Evolutionary conservation across 1,284 basidiomycete genomes (phyloP).

Genomic region (Leccinum pseudoinsigne): DNA sequence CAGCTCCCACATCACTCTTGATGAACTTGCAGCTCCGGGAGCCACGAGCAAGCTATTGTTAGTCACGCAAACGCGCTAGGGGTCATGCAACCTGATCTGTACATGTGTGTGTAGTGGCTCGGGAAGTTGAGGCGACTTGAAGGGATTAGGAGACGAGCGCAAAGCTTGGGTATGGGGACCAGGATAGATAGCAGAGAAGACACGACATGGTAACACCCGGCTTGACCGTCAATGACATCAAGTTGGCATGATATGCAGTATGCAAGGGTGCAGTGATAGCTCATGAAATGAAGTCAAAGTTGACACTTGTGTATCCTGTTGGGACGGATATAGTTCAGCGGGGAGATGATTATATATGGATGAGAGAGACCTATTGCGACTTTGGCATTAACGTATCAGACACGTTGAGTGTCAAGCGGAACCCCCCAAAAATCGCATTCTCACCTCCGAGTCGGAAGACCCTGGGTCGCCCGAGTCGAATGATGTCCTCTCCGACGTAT

Average conservation of each 20-base stretch:
- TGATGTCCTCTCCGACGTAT: neutral
- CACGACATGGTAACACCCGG: slow-evolving; percentile 50
- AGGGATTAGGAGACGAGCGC: slow-evolving; percentile 92
- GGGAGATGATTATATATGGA: neutral
- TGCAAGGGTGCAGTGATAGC: slow-evolving; percentile 85
- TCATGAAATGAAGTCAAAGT: slow-evolving; percentile 86
- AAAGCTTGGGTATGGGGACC: slow-evolving; percentile 78
- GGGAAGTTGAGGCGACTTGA: slow-evolving; percentile 93
- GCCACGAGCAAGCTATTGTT: slow-evolving; percentile 83
- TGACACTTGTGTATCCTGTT: slow-evolving; percentile 87
- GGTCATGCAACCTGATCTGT: slow-evolving; percentile 65
- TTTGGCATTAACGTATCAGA: slow-evolving; percentile 76
- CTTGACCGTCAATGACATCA: neutral
- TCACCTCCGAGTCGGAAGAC: neutral
- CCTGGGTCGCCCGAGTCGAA: neutral
- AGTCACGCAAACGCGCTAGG: neutral
- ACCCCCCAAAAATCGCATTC: neutral
- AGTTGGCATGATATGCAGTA: slow-evolving; percentile 86
- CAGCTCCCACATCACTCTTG: slow-evolving; percentile 83
- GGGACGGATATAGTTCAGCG: neutral
- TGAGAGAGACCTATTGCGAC: slow-evolving; percentile 71
- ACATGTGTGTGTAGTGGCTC: slow-evolving; percentile 99
- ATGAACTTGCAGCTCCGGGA: slow-evolving; percentile 93
- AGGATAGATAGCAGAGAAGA: slow-evolving; percentile 88
- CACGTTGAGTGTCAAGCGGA: too few species aligned